Conservation (phyloP, 768 basidiomycete genomes). For the Cyclocybe cylindracea region DNA sequence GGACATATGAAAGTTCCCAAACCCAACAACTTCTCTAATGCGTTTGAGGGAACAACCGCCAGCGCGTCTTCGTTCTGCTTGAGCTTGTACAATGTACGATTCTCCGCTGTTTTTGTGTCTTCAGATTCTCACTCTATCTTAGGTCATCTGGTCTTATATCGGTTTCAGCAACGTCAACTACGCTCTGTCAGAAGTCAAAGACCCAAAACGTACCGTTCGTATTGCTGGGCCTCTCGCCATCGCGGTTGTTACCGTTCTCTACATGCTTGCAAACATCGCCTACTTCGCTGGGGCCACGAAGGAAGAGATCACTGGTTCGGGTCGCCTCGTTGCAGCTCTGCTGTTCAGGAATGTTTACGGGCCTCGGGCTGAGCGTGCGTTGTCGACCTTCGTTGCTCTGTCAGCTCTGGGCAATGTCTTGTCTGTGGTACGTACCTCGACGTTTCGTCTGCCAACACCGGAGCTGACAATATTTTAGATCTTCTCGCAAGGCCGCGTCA, state of each 20-base stretch:
- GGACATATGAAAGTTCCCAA: conserved; percentile 32
- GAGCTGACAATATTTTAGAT: conserved; percentile 24
- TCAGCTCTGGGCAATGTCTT: conserved; percentile 63
- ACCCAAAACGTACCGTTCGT: conserved; percentile 63
- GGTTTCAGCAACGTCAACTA: conserved; percentile 75
- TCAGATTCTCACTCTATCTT: not conserved
- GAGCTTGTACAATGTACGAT: conserved; percentile 49
- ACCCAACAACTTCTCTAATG: conserved; percentile 33
- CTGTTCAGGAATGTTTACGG: conserved; percentile 72
- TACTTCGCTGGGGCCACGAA: conserved; percentile 72
- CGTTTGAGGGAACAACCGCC: conserved; percentile 44
- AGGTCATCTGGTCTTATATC: conserved; percentile 53
- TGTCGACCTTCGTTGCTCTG: conserved; percentile 44
- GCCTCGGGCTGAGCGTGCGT: conserved; percentile 43
- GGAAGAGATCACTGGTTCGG: conserved; percentile 57
- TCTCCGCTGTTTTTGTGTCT: not conserved
- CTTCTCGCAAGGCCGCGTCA: conserved; percentile 41
- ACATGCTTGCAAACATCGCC: conserved; percentile 62
- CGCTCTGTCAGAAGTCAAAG: conserved; percentile 59
- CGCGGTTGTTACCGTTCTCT: conserved; percentile 50
- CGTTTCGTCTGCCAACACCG: conserved; percentile 30
- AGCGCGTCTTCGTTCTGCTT: conserved; percentile 51
- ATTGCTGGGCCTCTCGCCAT: conserved; percentile 68
- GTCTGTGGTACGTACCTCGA: conserved; percentile 33
- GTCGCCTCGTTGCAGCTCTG: conserved; percentile 63